Percentiles rank a stretch among this genome's conserved stretches.
phyloP scores from a whole-genome alignment of 257 asterid species.

The Voacanga thouarsii region DNA sequence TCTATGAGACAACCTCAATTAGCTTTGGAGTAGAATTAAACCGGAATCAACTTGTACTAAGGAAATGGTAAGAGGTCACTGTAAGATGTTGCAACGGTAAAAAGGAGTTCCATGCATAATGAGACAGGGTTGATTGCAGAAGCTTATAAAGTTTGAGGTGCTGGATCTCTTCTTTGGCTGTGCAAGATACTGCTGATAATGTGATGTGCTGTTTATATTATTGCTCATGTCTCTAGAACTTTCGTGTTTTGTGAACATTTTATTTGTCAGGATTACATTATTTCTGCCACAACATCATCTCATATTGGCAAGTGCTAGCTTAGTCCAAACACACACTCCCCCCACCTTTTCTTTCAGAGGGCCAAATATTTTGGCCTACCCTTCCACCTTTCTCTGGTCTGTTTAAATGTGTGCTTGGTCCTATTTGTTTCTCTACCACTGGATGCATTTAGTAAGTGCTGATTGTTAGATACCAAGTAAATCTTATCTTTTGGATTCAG shows the following conservation, averaged over 20 bases:
- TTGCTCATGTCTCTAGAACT: background rate
- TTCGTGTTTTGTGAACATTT: background rate
- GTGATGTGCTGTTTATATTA: no score
- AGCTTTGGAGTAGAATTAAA: background rate
- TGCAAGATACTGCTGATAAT: background rate
- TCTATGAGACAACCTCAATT: background rate
- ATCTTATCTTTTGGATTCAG: constrained; percentile 25
- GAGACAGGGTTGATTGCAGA: background rate
- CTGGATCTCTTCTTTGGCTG: background rate
- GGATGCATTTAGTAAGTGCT: background rate
- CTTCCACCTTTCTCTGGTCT: background rate
- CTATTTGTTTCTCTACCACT: background rate
- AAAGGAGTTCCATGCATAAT: background rate
- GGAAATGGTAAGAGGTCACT: background rate
- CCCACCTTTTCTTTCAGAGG: no score
- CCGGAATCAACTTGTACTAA: no score
- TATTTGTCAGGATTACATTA: background rate
- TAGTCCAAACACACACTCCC: no score
- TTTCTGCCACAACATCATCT: background rate
- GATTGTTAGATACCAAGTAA: background rate
- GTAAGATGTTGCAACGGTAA: background rate
- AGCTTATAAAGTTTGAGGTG: background rate
- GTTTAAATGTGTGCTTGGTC: background rate
- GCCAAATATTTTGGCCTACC: background rate
- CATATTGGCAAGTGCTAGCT: no score